phyloP scores from a whole-genome alignment of 768 basidiomycete genomes.

The Nidula microcarpa region DNA sequence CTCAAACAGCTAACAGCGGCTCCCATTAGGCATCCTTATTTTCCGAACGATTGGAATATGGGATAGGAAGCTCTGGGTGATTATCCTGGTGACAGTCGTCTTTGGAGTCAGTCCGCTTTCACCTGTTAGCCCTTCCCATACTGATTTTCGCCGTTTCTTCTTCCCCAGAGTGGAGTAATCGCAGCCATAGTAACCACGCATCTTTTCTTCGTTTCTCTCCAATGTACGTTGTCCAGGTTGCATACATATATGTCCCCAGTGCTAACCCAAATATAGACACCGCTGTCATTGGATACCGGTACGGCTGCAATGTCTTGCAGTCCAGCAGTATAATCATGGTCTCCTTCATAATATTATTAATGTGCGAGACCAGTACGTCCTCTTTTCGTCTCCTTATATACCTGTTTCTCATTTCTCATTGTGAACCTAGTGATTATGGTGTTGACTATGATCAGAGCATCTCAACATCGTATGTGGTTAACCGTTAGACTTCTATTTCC shows the following conservation, averaged over 20 bases:
- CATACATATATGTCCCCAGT: background rate
- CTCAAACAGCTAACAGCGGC: background rate
- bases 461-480: background rate
- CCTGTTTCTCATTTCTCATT: background rate
- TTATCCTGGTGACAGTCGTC: background rate
- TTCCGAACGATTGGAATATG: conserved; percentile 12
- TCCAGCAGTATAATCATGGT: background rate
- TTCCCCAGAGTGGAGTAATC: background rate
- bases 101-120: background rate
- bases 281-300: background rate
- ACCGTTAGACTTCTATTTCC: background rate
- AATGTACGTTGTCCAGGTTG: background rate
- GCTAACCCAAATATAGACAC: background rate
- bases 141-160: background rate
- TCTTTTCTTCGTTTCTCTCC: background rate
- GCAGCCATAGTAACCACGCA: background rate
- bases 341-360: background rate
- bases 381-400: background rate
- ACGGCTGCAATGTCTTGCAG: background rate
- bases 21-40: conserved; percentile 9
- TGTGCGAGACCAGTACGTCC: background rate
- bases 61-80: background rate
- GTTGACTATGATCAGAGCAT: background rate
- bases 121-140: background rate
- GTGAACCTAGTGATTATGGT: background rate